These are phyloP conservation scores for Nephelium lappaceum DNA, from an alignment of 345 rosid genomes.

Conservation along the genomic window DNA sequence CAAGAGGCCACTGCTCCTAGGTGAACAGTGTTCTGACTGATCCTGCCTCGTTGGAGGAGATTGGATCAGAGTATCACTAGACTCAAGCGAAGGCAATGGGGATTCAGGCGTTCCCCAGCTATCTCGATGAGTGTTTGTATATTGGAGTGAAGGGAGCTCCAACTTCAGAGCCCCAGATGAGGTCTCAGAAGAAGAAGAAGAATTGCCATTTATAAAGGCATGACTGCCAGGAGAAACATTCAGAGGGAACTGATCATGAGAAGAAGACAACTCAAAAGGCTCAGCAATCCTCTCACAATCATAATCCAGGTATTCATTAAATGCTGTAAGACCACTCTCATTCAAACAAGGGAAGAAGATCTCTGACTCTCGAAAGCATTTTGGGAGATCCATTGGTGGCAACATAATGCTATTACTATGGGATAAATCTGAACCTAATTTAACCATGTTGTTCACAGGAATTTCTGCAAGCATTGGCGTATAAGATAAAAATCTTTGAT, in stretches of 20 bases:
- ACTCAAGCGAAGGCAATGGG: slow-evolving; percentile 65
- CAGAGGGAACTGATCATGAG: slow-evolving; percentile 27
- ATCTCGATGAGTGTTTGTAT: slow-evolving; percentile 71
- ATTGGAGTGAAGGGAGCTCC: slow-evolving; percentile 99
- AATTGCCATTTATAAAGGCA: slow-evolving; percentile 77
- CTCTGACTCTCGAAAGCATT: slow-evolving; percentile 62
- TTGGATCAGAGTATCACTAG: slow-evolving; percentile 76
- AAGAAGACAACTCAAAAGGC: slow-evolving; percentile 52
- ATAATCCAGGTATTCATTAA: slow-evolving; percentile 46
- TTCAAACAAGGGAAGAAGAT: slow-evolving; percentile 43
- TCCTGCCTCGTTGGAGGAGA: slow-evolving; percentile 63
- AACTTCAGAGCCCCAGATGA: slow-evolving; percentile 79
- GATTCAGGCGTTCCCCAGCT: slow-evolving; percentile 70
- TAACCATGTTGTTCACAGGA: slow-evolving; percentile 56
- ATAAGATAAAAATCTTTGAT: slow-evolving; percentile 47
- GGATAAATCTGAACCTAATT: slow-evolving; percentile 56
- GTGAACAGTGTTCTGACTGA: slow-evolving; percentile 56
- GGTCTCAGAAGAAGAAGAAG: slow-evolving; percentile 91
- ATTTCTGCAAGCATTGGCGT: slow-evolving; percentile 64
- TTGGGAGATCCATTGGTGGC: slow-evolving; percentile 50
- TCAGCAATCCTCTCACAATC: slow-evolving; percentile 40
- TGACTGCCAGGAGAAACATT: slow-evolving; percentile 48
- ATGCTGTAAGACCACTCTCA: slow-evolving; percentile 18
- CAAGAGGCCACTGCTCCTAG: slow-evolving; percentile 80
- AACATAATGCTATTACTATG: slow-evolving; percentile 55